These are phyloP conservation scores for Fistulifera pelliculosa DNA, from an alignment of 108 stramenopile genomes.

Conservation along the genomic window DNA sequence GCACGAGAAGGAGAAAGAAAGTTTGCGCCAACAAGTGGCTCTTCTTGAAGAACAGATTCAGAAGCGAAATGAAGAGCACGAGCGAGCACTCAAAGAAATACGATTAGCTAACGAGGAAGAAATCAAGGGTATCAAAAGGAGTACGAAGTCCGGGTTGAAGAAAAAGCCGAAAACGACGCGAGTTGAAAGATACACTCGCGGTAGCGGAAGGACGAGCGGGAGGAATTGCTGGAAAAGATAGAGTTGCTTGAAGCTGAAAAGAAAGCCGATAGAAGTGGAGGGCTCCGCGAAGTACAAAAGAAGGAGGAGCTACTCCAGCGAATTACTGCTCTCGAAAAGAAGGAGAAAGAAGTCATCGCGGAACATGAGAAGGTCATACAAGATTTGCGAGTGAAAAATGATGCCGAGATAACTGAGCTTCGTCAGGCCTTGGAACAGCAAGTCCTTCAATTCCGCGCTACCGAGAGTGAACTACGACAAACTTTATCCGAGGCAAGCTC, in stretches of 20 bases:
- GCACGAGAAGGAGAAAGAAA: slow-evolving; percentile 3
- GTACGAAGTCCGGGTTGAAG: slow-evolving; percentile 3
- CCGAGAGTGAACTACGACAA: not conserved
- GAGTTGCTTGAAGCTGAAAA: slow-evolving; percentile 4
- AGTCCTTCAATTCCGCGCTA: not conserved
- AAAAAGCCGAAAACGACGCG: slow-evolving; percentile 1
- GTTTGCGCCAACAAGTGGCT: slow-evolving; percentile 1
- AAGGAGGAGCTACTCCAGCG: slow-evolving; percentile 11
- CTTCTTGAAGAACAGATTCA: slow-evolving; percentile 8
- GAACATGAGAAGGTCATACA: slow-evolving; percentile 4
- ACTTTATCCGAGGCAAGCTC: slow-evolving; percentile 4
- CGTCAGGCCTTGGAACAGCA: not conserved
- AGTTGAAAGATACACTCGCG: slow-evolving; percentile 6
- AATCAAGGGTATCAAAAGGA: slow-evolving; percentile 5
- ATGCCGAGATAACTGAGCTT: slow-evolving; percentile 1
- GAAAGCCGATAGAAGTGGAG: slow-evolving; percentile 1
- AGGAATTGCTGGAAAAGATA: slow-evolving; percentile 5
- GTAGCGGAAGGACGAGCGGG: not conserved
- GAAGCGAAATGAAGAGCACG: slow-evolving; percentile 4
- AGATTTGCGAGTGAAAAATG: not conserved
- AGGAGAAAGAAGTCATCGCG: not conserved
- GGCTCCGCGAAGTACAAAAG: slow-evolving; percentile 10
- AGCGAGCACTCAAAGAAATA: slow-evolving; percentile 2
- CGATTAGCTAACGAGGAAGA: slow-evolving; percentile 7
- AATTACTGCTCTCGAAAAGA: slow-evolving; percentile 2